Evolutionary conservation across 768 basidiomycete species (phyloP), one percentile per base, ranked within the genome.

Genomic region (Pisolithus tinctorius): DNA sequence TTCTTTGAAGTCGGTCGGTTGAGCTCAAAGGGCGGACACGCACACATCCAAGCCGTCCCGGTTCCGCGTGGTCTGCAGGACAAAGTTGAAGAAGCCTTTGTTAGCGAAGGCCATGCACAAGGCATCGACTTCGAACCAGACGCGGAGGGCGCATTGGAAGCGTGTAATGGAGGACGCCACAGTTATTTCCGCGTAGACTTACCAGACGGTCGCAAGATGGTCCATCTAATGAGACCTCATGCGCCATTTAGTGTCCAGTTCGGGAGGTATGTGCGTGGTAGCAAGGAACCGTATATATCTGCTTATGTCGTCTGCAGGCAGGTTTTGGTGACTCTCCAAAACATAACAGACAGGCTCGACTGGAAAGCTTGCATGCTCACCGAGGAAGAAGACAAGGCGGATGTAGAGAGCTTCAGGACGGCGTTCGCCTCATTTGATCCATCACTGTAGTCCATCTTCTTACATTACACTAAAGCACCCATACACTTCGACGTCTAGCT

Each of bases 151-250:
- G 84, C 87, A 17, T 63, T 89, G 59, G 69, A 73, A 34, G 68
- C 72, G 13, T 68, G 65, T 44, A 77, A 73, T 50, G 72, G 75
- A 27, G 75, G 75, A 38, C 74, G 83, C 10, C 71, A 73, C 50
- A 82, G 88, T 50, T 98, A 97, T 68, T 96, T 98, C 72, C 82
- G 82, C 57, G 86, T 97, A 4, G 92, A 96, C 58, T 70, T 97
- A 47, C 94, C 96, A 0, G 82, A 84, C 57, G 93, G 94, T 25
- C 76, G 76, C 55, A 87, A 80, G 69, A 73, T 98, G 74, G 83
- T 97, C 31, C 92, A 97, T 68, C 68, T 93, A 56, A 80, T 97
- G 60, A 83, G 83, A 62, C 81, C 83, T 30, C 76, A 84, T 17
- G 74, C 81, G 46, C 83, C 85, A 31, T 98, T 98, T 63, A 84